A percentile compares a stretch with the other conserved stretches of the same genome.
These are phyloP conservation scores for Podospora didyma DNA, from an alignment of 495 filamentous ascomycete genomes.

Conservation along the genomic window DNA sequence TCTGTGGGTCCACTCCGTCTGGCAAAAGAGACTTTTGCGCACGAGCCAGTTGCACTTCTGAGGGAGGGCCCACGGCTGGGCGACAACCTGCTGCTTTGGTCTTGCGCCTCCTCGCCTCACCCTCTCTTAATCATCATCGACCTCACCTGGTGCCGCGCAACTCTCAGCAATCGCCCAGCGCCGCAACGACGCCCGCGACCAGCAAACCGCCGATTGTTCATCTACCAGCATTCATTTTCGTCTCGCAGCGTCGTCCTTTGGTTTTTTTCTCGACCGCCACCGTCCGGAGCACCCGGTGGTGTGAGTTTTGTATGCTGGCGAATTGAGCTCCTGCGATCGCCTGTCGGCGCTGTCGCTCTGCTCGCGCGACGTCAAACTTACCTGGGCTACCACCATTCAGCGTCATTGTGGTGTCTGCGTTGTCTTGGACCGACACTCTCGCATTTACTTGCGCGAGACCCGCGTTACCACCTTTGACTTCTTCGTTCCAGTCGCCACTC, in stretches of 20 bases:
- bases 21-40: neutral
- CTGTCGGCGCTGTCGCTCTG: slow-evolving; percentile 9
- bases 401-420: slow-evolving; percentile 13
- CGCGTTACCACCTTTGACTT: slow-evolving; percentile 4
- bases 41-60: neutral
- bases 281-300: slow-evolving; percentile 16
- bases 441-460: slow-evolving; percentile 30
- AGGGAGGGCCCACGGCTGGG: neutral
- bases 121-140: slow-evolving; percentile 24
- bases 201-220: slow-evolving; percentile 7
- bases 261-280: slow-evolving; percentile 13
- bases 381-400: slow-evolving; percentile 23
- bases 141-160: slow-evolving; percentile 18
- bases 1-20: neutral
- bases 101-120: slow-evolving; percentile 8
- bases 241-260: slow-evolving; percentile 2
- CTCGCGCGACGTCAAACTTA: neutral
- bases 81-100: neutral
- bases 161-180: slow-evolving; percentile 25
- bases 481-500: slow-evolving; percentile 22
- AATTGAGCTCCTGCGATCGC: slow-evolving; percentile 18
- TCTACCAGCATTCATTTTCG: slow-evolving; percentile 1
- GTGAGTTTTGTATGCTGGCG: slow-evolving; percentile 11
- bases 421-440: slow-evolving; percentile 31
- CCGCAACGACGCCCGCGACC: slow-evolving; percentile 25